phyloP scores from a whole-genome alignment of 1,139 yeast species.

The Blastobotrys elegans region DNA sequence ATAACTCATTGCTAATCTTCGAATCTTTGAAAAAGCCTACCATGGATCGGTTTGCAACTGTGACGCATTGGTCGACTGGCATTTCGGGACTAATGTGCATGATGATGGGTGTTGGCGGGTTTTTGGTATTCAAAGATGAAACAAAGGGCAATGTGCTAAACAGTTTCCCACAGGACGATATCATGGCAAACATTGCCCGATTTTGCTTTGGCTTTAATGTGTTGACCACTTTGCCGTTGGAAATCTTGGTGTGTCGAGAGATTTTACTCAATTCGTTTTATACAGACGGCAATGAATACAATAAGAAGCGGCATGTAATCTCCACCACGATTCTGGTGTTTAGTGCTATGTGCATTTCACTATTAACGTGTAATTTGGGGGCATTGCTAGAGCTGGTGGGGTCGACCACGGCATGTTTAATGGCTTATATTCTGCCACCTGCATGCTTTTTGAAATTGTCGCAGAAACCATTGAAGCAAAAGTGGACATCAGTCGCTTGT shows the following conservation, averaged over 20 bases:
- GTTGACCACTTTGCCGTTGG: slow-evolving; percentile 91
- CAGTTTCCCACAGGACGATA: slow-evolving; percentile 74
- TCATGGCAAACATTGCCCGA: slow-evolving; percentile 70
- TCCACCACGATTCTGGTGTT: slow-evolving; percentile 65
- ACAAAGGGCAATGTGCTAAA: slow-evolving; percentile 86
- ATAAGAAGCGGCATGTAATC: slow-evolving; percentile 44
- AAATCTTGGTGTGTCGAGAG: slow-evolving; percentile 84
- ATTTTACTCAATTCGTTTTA: slow-evolving; percentile 64
- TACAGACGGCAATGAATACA: slow-evolving; percentile 26
- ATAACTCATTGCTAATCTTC: slow-evolving; percentile 83
- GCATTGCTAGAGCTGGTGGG: slow-evolving; percentile 86
- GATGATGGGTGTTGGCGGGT: slow-evolving; percentile 76
- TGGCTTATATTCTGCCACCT: slow-evolving; percentile 93
- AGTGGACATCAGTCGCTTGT: slow-evolving; percentile 55
- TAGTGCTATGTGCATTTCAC: slow-evolving; percentile 67
- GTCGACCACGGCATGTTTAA: slow-evolving; percentile 84
- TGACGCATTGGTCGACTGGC: slow-evolving; percentile 80
- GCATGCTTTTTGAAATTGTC: slow-evolving; percentile 69
- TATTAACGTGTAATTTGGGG: slow-evolving; percentile 83
- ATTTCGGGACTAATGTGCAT: slow-evolving; percentile 78
- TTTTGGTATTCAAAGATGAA: slow-evolving; percentile 64
- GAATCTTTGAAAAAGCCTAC: slow-evolving; percentile 77
- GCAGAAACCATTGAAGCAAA: slow-evolving; percentile 43
- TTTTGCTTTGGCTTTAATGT: slow-evolving; percentile 90
- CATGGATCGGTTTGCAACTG: slow-evolving; percentile 61